Conservation (phyloP, 306 rosid genomes). For the Dalbergia cultrata region DNA sequence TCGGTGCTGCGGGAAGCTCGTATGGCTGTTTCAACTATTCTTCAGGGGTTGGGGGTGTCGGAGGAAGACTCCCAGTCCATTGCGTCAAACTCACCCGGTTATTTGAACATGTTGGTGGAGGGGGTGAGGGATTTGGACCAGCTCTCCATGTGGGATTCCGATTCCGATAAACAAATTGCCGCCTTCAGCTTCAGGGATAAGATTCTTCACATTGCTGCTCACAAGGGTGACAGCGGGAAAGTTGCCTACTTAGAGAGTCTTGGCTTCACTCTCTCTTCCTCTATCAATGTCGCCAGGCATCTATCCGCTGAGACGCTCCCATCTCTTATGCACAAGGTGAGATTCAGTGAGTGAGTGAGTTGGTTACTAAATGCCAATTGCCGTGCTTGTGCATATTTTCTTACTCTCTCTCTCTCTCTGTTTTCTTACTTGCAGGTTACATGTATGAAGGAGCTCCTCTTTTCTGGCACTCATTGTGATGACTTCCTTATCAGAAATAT, state of each 20-base stretch:
- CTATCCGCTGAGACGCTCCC: conserved; percentile 67
- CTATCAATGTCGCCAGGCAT: conserved; percentile 80
- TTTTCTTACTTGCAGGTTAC: conserved; percentile 44
- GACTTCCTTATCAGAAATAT: conserved; percentile 59
- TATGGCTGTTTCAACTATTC: conserved; percentile 60
- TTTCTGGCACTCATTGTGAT: conserved; percentile 56
- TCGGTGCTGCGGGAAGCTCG: conserved; percentile 56
- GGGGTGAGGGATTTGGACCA: conserved; percentile 83
- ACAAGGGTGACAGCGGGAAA: conserved; percentile 82
- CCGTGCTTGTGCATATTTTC: neutral
- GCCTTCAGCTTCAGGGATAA: conserved; percentile 66
- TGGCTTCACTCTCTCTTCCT: conserved; percentile 77
- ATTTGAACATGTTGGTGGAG: conserved; percentile 72
- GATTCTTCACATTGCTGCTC: conserved; percentile 61
- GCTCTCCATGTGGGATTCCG: conserved; percentile 53
- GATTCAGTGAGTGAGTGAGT: neutral
- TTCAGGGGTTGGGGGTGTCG: conserved; percentile 64
- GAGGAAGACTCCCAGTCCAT: conserved; percentile 62
- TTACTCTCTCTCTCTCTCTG: neutral
- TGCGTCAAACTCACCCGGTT: conserved; percentile 61
- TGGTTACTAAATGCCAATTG: neutral
- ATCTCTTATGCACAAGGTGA: conserved; percentile 61
- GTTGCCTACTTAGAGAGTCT: conserved; percentile 82
- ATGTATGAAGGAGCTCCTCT: conserved; percentile 74
- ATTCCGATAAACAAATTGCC: conserved; percentile 17